Base-by-base conservation (phyloP, 345 rosid species). In the Brassica nigra region DNA sequence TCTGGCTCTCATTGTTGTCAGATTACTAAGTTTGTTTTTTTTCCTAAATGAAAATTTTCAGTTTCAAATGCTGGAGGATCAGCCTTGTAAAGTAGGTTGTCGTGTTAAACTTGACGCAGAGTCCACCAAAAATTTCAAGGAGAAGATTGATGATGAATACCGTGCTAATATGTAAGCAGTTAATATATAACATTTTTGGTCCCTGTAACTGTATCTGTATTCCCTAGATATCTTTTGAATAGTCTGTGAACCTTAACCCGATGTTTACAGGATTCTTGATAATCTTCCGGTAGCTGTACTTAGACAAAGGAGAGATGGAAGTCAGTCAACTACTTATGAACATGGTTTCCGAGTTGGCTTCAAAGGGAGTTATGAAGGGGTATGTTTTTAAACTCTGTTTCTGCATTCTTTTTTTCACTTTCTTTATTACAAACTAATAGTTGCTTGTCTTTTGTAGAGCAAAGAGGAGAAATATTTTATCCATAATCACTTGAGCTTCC, bases 261-360 rank as follows among this genome's bases (percentile, higher is more conserved):
- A 66, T 44, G 62, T 82, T 8, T 84, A 76, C 86, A 95, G 99
- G 97, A 95, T 95, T 82, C 87, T 95, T 10, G 99, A 92, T 86
- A 95, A 95, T 83, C 99, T 95, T 84, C 99, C 99, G 4, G 97
- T 95, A 77, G 99, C 99, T 81, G 98, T 95, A 76, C 93, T 73
- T 76, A 90, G 98, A 83, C 91, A 89, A 84, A 89, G 97, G 83
- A 92, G 95, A 83, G 99, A 92, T 87, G 98, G 94, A 31, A 87
- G 87, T 81, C 91, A 76, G 76, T 87, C 93, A 68, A 92, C 90
- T 58, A 92, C 97, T 37, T 92, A 95, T 70, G 98, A 92, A 76
- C 99, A 92, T 54, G 99, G 99, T 70, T 95, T 85, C 79, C 97
- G 94, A 81, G 97, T 95, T 62, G 99, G 99, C 20, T 92, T 95